Percentiles rank a stretch among this genome's conserved stretches.
These are phyloP conservation scores for Erythrophleum fordii DNA, from an alignment of 306 rosid genomes.

Conservation along the genomic window DNA sequence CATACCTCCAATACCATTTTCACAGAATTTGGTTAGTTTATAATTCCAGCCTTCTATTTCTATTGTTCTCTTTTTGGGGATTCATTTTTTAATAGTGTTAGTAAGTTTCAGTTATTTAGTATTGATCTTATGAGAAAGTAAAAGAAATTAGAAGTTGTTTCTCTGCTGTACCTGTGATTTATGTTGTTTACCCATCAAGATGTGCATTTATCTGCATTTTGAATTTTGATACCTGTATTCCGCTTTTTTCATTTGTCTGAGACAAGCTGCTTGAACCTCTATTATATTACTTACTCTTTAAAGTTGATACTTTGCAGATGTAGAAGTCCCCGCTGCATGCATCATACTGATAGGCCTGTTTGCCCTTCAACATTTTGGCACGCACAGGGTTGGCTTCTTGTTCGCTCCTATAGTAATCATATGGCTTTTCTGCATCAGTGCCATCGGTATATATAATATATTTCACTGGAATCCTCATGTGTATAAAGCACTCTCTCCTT, in stretches of 20 bases:
- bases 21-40: background rate
- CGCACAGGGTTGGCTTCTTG: slow-evolving; percentile 80
- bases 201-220: slow-evolving; percentile 2
- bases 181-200: background rate
- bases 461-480: slow-evolving; percentile 64
- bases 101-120: background rate
- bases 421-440: slow-evolving; percentile 84
- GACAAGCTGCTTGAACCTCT: background rate
- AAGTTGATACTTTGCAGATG: slow-evolving; percentile 54
- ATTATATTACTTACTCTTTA: slow-evolving; percentile 8
- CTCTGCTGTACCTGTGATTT: background rate
- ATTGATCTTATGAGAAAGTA: background rate
- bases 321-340: slow-evolving; percentile 73
- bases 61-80: background rate
- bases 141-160: background rate
- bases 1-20: background rate
- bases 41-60: background rate
- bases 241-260: slow-evolving; percentile 3
- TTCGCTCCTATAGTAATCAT: slow-evolving; percentile 75
- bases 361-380: slow-evolving; percentile 82
- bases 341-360: slow-evolving; percentile 63
- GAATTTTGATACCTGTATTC: background rate
- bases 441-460: slow-evolving; percentile 77
- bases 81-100: background rate
- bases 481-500: slow-evolving; percentile 74